Conservation (phyloP, 495 filamentous ascomycete genomes). For the Pyrenula aspistea region DNA sequence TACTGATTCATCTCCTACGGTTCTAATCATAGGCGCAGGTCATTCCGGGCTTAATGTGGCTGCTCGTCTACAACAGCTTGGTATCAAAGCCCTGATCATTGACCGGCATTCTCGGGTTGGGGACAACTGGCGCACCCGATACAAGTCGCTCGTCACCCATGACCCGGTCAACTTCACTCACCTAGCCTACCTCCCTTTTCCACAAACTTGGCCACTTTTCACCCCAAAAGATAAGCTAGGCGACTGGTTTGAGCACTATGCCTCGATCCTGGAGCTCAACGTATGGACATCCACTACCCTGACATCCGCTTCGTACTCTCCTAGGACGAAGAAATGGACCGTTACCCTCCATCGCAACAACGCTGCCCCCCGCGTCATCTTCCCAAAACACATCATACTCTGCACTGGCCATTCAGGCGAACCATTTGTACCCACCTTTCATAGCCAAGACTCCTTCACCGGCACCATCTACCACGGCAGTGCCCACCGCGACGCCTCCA, state of each 20-base stretch:
- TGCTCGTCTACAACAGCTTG: slow-evolving; percentile 65
- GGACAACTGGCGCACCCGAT: slow-evolving; percentile 67
- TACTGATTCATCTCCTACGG: slow-evolving; percentile 41
- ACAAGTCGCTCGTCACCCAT: slow-evolving; percentile 53
- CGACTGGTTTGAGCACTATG: slow-evolving; percentile 68
- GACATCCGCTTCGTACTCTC: slow-evolving; percentile 38
- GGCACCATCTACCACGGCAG: slow-evolving; percentile 35
- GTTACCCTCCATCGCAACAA: slow-evolving; percentile 39
- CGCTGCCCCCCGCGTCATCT: slow-evolving; percentile 22
- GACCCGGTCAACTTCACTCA: slow-evolving; percentile 72
- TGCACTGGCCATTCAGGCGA: slow-evolving; percentile 41
- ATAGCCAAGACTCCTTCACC: slow-evolving; percentile 30
- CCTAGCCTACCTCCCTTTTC: slow-evolving; percentile 61
- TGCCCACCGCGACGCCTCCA: slow-evolving; percentile 25
- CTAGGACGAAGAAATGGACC: slow-evolving; percentile 44
- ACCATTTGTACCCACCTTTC: slow-evolving; percentile 30
- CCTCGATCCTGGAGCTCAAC: slow-evolving; percentile 61
- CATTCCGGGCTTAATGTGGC: slow-evolving; percentile 45
- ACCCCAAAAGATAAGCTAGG: slow-evolving; percentile 75
- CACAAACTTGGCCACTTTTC: slow-evolving; percentile 51
- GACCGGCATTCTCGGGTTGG: slow-evolving; percentile 56
- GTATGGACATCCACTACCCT: slow-evolving; percentile 54
- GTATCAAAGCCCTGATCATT: slow-evolving; percentile 49
- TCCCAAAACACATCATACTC: slow-evolving; percentile 33
- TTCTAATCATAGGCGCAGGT: slow-evolving; percentile 54